Percentiles rank a stretch among this genome's conserved stretches.
phyloP scores from a whole-genome alignment of 1,284 basidiomycete species.

The Ceratobasidium sp. region DNA sequence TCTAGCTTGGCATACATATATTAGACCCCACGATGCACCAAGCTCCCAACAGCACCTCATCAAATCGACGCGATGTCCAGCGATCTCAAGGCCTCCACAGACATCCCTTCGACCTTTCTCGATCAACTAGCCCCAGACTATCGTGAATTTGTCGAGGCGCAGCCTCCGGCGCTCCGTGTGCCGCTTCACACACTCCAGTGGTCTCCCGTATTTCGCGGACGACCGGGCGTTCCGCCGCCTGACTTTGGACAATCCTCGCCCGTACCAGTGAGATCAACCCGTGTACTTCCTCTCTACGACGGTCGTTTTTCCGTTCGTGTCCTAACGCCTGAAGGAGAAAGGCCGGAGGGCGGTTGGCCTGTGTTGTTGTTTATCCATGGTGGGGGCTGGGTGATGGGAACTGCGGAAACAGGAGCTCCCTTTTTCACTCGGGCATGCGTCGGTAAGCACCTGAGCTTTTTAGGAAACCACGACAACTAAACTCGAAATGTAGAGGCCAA shows the following conservation, averaged over 20 bases:
- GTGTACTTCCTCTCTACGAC: slow-evolving; percentile 45
- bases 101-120: slow-evolving; percentile 6
- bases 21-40: not conserved
- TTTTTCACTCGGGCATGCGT: slow-evolving; percentile 59
- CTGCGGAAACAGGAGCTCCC: slow-evolving; percentile 27
- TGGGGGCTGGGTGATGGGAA: slow-evolving; percentile 51
- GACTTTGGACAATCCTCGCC: slow-evolving; percentile 16
- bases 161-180: slow-evolving; percentile 4
- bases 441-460: slow-evolving; percentile 63
- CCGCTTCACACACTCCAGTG: slow-evolving; percentile 2
- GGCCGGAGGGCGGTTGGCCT: slow-evolving; percentile 64
- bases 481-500: slow-evolving; percentile 45
- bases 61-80: slow-evolving; percentile 5
- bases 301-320: slow-evolving; percentile 59
- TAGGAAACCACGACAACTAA: slow-evolving; percentile 49
- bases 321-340: slow-evolving; percentile 63
- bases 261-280: slow-evolving; percentile 15
- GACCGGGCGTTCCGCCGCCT: not conserved
- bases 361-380: slow-evolving; percentile 69
- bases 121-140: slow-evolving; percentile 9
- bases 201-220: not conserved
- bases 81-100: slow-evolving; percentile 9
- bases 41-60: not conserved
- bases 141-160: slow-evolving; percentile 8
- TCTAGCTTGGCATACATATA: too few relatives aligned